Conservation (phyloP, 1,284 basidiomycete genomes). For the Flammula alnicola region DNA sequence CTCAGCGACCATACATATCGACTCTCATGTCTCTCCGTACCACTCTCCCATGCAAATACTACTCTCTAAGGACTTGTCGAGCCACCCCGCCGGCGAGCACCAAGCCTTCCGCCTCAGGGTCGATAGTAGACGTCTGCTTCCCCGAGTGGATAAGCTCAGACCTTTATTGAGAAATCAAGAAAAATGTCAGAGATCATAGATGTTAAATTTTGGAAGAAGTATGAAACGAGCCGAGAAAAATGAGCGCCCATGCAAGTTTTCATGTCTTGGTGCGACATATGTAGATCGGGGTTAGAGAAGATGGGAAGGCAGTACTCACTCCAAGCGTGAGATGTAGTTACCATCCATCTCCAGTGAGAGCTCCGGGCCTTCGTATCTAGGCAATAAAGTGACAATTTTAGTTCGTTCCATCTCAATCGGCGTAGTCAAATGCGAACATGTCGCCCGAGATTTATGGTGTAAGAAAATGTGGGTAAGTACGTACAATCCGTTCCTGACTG, state of each 20-base stretch:
- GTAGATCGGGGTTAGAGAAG: neutral
- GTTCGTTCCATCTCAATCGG: neutral
- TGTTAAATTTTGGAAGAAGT: no score
- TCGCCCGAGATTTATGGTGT: neutral
- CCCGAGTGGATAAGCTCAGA: conserved; percentile 29
- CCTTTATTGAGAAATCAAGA: conserved; percentile 20
- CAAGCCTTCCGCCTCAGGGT: conserved; percentile 39
- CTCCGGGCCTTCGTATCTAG: conserved; percentile 45
- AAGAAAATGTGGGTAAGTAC: conserved; percentile 15
- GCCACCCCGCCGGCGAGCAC: conserved; percentile 42
- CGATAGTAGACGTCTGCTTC: conserved; percentile 22
- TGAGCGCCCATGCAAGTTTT: no score
- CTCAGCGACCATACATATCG: no score
- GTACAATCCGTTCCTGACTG: conserved; percentile 46
- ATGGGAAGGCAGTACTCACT: conserved; percentile 35
- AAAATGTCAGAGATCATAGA: conserved; percentile 1
- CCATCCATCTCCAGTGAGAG: conserved; percentile 46
- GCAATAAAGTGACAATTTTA: neutral
- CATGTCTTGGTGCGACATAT: conserved; percentile 1
- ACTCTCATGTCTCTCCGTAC: no score
- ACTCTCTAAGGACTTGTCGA: conserved; percentile 42
- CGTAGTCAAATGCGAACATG: neutral
- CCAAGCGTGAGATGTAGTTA: conserved; percentile 49
- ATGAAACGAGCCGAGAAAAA: no score
- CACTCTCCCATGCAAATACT: conserved; percentile 1